Base-by-base conservation (phyloP, 306 rosid species). In the Pachyrhizus erosus region DNA sequence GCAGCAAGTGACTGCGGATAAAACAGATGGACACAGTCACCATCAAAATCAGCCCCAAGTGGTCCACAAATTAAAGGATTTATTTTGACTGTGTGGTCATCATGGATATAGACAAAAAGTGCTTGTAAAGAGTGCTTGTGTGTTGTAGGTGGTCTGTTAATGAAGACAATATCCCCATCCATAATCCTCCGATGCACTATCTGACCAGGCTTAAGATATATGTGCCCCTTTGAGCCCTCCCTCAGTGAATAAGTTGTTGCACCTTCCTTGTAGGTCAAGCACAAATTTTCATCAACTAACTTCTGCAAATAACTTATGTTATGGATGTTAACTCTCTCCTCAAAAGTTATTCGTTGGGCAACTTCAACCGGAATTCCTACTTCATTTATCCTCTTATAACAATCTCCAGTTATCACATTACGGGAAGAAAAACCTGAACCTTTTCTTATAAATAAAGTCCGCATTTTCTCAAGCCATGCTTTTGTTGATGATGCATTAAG, bases 351-450 rank as follows among this genome's bases (percentile, higher is more conserved):
- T 76, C 84, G 84, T 39, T 91, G 97, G 7, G 99, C 98, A 81
- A 96, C 86, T 77, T 96, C 99, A 66, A 83, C 76, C 0, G 99
- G 99, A 64, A 96, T 84, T 2, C 99, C 99, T 84, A 96, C 87
- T 83, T 96, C 98, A 87, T 87, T 90, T 75, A 96, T 92, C 77
- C 73, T 88, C 87, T 84, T 93, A 86, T 92, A 96, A 3, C 93
- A 87, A 80, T 96, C 99, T 49, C 99, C 99, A 10, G 99, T 96
- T n/a, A 96, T 93, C 34, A 96, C 99, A 82, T 89, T 88, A 26
- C 99, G 88, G 10, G 99, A 96, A 48, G 99, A 96, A 90, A 96
- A 96, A n/a, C 99, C 99, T 0, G 98, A 93, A 21, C 99, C 97
- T 87, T 96, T 96, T 82, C 96, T 85, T 43, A 96, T 96, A 74